Evolutionary conservation across 495 filamentous ascomycete genomes (phyloP).

Genomic region (Aspergillus bridgeri): DNA sequence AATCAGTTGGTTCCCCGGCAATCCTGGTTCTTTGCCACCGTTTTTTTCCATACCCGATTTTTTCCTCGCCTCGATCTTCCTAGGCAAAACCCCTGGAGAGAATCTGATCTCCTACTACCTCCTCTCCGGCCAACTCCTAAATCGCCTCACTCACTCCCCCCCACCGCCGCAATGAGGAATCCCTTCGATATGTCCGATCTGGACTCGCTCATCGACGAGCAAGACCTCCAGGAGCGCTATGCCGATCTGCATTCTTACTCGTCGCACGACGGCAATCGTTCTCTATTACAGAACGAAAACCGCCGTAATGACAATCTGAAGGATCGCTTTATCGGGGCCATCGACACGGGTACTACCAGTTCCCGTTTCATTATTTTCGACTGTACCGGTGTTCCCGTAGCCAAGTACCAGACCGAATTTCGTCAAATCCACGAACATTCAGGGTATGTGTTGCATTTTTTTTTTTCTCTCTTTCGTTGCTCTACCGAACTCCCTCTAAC

Average conservation of each 20-base stretch:
- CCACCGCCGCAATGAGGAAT: constrained; percentile 32
- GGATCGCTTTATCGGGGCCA: constrained; percentile 61
- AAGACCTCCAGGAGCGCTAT: constrained; percentile 19
- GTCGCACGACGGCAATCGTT: constrained; percentile 39
- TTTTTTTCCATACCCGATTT: constrained; percentile 6
- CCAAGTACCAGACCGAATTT: constrained; percentile 89
- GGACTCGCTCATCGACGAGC: constrained; percentile 31
- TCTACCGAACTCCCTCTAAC: constrained; percentile 6
- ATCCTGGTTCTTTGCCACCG: constrained; percentile 9
- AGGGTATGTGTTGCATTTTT: constrained; percentile 58
- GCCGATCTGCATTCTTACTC: constrained; percentile 29
- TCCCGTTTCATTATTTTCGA: constrained; percentile 93
- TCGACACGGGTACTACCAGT: constrained; percentile 93
- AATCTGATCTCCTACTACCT: neutral
- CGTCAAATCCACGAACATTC: constrained; percentile 83
- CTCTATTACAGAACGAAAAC: constrained; percentile 40
- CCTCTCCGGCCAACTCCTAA: neutral
- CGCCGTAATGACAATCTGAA: constrained; percentile 34
- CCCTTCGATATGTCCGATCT: constrained; percentile 40
- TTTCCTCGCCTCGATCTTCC: no score
- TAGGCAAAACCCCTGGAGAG: neutral
- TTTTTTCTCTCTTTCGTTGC: neutral
- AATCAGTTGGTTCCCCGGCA: constrained; percentile 4
- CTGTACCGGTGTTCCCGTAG: constrained; percentile 70
- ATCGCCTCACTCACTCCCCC: neutral